A percentile compares a stretch with the other conserved stretches of the same genome.
phyloP scores from a whole-genome alignment of 164 flowering plant genomes.

The Magnolia changhungtana region DNA sequence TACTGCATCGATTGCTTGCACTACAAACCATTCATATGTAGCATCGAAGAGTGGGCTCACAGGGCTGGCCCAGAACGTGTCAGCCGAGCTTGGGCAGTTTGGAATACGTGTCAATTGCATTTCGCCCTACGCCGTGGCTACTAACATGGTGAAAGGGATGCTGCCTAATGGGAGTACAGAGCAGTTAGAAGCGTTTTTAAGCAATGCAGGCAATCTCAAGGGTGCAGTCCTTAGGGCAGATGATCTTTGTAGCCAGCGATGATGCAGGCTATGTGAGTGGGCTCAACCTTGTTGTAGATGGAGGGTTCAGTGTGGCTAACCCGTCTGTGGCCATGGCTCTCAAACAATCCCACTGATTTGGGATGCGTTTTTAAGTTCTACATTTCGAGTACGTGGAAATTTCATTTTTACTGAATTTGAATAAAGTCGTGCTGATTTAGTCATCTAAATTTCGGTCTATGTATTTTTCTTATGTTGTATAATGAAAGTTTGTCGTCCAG shows the following conservation, averaged over 20 bases:
- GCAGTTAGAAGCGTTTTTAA: slow-evolving; percentile 1
- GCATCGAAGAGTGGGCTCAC: slow-evolving; percentile 33
- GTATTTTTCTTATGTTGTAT: no score
- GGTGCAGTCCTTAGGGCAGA: slow-evolving; percentile 6
- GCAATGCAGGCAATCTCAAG: slow-evolving; percentile 12
- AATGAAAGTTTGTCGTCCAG: no score
- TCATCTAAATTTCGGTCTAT: no score
- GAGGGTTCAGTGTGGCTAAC: slow-evolving; percentile 20
- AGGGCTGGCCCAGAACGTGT: slow-evolving; percentile 32
- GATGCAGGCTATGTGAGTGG: slow-evolving; percentile 26
- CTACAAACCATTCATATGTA: slow-evolving; percentile 21
- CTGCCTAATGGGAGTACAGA: neutral
- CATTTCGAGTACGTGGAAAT: neutral
- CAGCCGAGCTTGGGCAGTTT: slow-evolving; percentile 39
- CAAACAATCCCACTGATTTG: neutral
- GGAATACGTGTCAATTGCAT: slow-evolving; percentile 53
- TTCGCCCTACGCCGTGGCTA: slow-evolving; percentile 34
- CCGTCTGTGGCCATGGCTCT: slow-evolving; percentile 3
- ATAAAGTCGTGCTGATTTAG: no score
- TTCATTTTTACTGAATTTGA: no score
- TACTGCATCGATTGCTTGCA: slow-evolving; percentile 12
- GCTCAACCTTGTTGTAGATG: slow-evolving; percentile 23
- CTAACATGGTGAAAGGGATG: slow-evolving; percentile 5
- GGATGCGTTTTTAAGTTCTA: neutral
- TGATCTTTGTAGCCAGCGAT: slow-evolving; percentile 22